Evolutionary conservation across 345 rosid species (phyloP), one percentile per base, ranked within the genome.

Genomic region (Rhizophora apiculata): DNA sequence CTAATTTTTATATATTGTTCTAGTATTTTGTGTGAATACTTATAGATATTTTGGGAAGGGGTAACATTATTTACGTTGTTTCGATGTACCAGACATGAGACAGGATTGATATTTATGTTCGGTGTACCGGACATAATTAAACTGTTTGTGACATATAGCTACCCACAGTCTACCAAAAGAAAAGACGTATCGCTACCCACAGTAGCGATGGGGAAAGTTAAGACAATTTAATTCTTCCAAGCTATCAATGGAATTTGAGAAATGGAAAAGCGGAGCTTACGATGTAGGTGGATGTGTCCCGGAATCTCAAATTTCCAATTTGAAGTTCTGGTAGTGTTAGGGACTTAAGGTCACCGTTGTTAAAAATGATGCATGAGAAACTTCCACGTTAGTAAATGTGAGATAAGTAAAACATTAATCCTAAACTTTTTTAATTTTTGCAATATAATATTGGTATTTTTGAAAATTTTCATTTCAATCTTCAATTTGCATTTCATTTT

Each of bases 341-440:
- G 67, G 68, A 27, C 73, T 73, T 76, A 43, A 27, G 43, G 70
- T 55, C 13, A 20, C 57, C 72, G 70, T 56, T 57, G 70, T 60
- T 30, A 55, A 62, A 32, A 54, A 34, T 43, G 16, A 13, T 3
- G 18, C 5, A 3, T 3, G 49, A 43, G 49, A 15, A 34, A 11
- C 49, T 13, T 11, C 13, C 5, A 43, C 3, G 49, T 43, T 43
- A 13, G 19, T 43, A 43, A 43, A 43, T 43, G 49, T 39, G 15
- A 11, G 15, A 1, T 34, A 7, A 7, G 37, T 34, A 34, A 7
- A 34, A 29, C 24, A 24, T 24, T 24, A 24, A 24, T 24, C 24
- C 24, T 24, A 24, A 24, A 24, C 24, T 24, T 24, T 24, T 24
- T 24, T 0, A 24, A 24, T 24, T 30, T 30, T 5, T 30, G 31